Base-by-base conservation (phyloP, 495 filamentous ascomycete species). In the Clohesyomyces aquaticus region DNA sequence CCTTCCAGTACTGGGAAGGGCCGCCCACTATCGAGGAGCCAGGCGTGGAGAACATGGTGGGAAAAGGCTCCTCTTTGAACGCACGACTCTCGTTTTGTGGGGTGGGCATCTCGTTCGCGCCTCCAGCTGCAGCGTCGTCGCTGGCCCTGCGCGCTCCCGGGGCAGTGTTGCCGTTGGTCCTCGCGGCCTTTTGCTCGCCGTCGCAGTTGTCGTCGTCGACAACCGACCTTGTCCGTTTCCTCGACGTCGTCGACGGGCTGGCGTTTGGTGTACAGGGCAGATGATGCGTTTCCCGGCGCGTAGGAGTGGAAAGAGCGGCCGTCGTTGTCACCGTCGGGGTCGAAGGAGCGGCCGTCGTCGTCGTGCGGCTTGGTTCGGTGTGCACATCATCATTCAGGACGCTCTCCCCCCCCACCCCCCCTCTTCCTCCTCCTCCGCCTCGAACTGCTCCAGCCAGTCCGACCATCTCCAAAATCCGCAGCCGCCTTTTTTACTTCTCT, bases 401-500 rank as follows among this genome's bases (percentile, higher is more conserved):
- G 12, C 70, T 67, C 65, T 79, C 77, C 68, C 89, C 16, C 18
- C 21, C 4, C 32, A 14, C 32, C 4, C 28, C 10, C 26, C n/a
- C 25, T 47, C n/a, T 22, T 47, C 61, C 69, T 59, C 76, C 80
- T 77, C 90, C 71, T 77, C 82, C 62, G 28, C 19, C 16, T 1
- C 8, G 28, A 54, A 81, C 57, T 66, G 61, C 63, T 61, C 65
- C 65, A 67, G 12, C 53, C 72, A n/a, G n/a, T n/a, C n/a, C n/a
- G n/a, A n/a, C n/a, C n/a, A n/a, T n/a, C n/a, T n/a, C 86, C 86
- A 55, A 86, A 78, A 68, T 92, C 91, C 41, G 73, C 69, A 0
- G 83, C 81, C n/a, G 82, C 80, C 61, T 89, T 92, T 70, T 83
- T 89, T 4, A 83, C 83, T 63, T 84, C n/a, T n/a, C n/a, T n/a